phyloP scores from a whole-genome alignment of 2,329 filamentous ascomycete species.

The Fusarium hainanense region DNA sequence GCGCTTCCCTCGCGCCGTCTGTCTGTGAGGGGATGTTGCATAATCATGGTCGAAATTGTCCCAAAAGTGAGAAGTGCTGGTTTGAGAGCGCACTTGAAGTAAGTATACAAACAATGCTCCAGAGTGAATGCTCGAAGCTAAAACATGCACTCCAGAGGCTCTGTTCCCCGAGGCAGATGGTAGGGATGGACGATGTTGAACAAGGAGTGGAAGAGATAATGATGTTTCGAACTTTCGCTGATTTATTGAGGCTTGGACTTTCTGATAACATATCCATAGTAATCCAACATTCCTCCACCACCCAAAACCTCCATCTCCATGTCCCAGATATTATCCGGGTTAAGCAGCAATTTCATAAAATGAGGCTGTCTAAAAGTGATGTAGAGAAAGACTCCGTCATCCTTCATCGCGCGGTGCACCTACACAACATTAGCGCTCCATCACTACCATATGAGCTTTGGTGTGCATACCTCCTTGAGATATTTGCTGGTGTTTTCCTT shows the following conservation, averaged over 20 bases:
- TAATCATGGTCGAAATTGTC: neutral
- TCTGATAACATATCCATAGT: neutral
- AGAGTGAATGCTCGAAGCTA: neutral
- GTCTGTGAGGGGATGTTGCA: neutral
- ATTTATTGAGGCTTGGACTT: neutral
- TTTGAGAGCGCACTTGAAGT: neutral
- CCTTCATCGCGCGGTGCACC: neutral
- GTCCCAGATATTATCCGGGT: neutral
- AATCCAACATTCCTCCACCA: neutral
- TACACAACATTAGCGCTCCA: neutral
- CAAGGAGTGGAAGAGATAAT: neutral
- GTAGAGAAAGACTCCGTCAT: neutral
- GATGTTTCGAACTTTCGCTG: neutral
- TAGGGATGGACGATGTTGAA: neutral
- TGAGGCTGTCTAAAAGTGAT: constrained; percentile 10
- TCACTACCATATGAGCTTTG: accelerated
- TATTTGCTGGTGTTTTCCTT: constrained; percentile 1
- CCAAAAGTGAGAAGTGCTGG: neutral
- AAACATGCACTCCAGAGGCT: neutral
- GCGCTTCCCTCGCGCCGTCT: neutral
- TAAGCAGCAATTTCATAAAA: neutral
- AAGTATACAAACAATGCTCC: neutral
- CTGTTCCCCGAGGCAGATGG: neutral
- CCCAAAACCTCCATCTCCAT: neutral
- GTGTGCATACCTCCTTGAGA: neutral